These are phyloP conservation scores for Coniella lustricola DNA, from an alignment of 2,329 filamentous ascomycete genomes.

Conservation along the genomic window DNA sequence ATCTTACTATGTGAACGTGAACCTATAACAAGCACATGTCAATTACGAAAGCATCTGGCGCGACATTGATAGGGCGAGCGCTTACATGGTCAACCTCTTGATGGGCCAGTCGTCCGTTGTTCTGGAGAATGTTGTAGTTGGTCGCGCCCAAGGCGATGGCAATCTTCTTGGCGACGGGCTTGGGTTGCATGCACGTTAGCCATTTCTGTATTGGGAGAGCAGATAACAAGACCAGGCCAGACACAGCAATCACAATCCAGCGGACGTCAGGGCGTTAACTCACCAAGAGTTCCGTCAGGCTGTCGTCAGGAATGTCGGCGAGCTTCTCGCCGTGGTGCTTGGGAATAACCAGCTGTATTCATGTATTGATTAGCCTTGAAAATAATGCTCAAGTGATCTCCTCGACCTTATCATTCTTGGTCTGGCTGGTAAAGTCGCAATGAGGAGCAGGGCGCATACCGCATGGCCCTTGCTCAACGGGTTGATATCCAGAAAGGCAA, in stretches of 20 bases:
- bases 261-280: conserved; percentile 24
- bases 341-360: conserved; percentile 77
- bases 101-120: conserved; percentile 88
- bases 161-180: conserved; percentile 82
- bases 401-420: no score
- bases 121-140: conserved; percentile 93
- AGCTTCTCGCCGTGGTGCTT: conserved; percentile 92
- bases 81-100: conserved; percentile 87
- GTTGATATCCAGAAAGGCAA: conserved; percentile 94
- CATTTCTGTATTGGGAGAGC: no score
- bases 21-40: conserved; percentile 44
- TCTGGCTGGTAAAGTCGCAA: no score
- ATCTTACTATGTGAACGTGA: conserved; percentile 82
- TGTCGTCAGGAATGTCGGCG: conserved; percentile 84
- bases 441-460: conserved; percentile 57
- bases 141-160: conserved; percentile 66
- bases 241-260: neutral
- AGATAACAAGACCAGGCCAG: no score
- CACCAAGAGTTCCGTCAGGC: conserved; percentile 75
- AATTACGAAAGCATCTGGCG: no score
- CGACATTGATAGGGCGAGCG: no score
- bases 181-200: neutral
- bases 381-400: no score
- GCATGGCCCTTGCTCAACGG: conserved; percentile 84
- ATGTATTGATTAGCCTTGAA: neutral